Base-by-base conservation (phyloP, 2,329 filamentous ascomycete genomes). In the Hypoxylon sp. region DNA sequence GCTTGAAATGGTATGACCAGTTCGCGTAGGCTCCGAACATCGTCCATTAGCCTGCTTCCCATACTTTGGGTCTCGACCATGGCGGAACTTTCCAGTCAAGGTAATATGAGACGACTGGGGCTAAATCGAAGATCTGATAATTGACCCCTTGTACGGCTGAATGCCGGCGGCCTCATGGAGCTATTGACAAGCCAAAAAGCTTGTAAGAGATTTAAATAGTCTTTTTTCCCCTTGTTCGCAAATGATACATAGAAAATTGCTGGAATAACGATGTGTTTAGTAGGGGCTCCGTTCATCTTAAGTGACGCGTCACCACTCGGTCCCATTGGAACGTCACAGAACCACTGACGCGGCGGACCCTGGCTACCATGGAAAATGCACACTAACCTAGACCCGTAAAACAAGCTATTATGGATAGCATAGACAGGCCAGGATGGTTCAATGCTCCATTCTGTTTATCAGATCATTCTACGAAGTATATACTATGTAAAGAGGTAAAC, bases 241-340 rank as follows among this genome's bases (percentile, higher is more conserved):
- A 23, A 30, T 2, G 51, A 19, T n/a, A 45, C 19, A n/a, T 32
- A 10, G 38, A 30, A 56, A 34, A 5, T 17, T 46, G 14, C 10
- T 36, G 19, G 9, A 28, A 5, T 41, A 59, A 19, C 10, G 45
- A 50, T 23, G 14, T 32, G 41, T 14, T 62, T 49, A 30, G 28
- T n/a, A 38, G 32, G 13, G 34, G 32, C 21, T 11, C n/a, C n/a
- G 19, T 34, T 58, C 51, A 41, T 38, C 53, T 36, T 28, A 49
- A 19, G 28, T 56, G 53, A 64, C 53, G 61, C 53, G 61, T 64
- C 61, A 64, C 55, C 53, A 49, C 32, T 28, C 36, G 32, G 34
- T 19, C 36, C 25, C 46, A 38, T 63, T 45, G 34, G 45, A 36
- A 63, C 57, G 58, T 63, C 34, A 19, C 45, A 36, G 52, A 25